phyloP scores from a whole-genome alignment of 23 red algal species.

The Pyropia haitanensis region DNA sequence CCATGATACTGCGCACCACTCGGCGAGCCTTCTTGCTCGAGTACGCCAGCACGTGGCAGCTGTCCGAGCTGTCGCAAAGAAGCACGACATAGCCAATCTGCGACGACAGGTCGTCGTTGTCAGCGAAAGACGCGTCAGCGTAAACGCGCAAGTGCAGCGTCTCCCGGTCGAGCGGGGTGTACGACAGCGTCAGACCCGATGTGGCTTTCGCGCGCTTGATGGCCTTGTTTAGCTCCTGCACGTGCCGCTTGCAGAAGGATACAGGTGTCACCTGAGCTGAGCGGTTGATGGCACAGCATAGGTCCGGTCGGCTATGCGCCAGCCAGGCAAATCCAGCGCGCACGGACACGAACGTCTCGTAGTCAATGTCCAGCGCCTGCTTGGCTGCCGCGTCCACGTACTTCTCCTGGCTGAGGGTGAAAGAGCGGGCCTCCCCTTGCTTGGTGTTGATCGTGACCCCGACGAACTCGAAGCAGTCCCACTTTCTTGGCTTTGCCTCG shows the following conservation, averaged over 20 bases:
- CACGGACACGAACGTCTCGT: neutral
- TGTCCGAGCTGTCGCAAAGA: constrained; percentile 18
- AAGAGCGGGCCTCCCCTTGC: neutral
- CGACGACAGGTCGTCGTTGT: constrained; percentile 16
- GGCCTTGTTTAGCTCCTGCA: constrained; percentile 2
- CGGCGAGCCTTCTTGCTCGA: constrained; percentile 9
- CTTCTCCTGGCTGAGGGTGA: neutral
- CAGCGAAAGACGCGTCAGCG: constrained; percentile 23
- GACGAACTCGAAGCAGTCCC: constrained; percentile 6
- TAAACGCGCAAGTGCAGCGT: constrained; percentile 14
- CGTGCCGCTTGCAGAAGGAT: constrained; percentile 3
- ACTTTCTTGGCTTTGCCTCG: neutral
- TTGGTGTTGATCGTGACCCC: constrained; percentile 4
- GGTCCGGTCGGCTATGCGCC: constrained; percentile 29
- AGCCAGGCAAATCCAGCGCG: constrained; percentile 6
- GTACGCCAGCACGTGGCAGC: constrained; percentile 14
- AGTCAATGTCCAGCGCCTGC: neutral
- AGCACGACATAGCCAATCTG: constrained; percentile 33
- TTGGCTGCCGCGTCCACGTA: neutral
- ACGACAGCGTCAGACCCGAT: neutral
- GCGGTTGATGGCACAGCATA: neutral
- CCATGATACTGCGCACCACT: constrained; percentile 12
- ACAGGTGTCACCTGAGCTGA: constrained; percentile 4
- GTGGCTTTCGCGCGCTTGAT: neutral
- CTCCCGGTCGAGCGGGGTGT: constrained; percentile 3